phyloP scores from a whole-genome alignment of 768 basidiomycete species.

The Suillus plorans region DNA sequence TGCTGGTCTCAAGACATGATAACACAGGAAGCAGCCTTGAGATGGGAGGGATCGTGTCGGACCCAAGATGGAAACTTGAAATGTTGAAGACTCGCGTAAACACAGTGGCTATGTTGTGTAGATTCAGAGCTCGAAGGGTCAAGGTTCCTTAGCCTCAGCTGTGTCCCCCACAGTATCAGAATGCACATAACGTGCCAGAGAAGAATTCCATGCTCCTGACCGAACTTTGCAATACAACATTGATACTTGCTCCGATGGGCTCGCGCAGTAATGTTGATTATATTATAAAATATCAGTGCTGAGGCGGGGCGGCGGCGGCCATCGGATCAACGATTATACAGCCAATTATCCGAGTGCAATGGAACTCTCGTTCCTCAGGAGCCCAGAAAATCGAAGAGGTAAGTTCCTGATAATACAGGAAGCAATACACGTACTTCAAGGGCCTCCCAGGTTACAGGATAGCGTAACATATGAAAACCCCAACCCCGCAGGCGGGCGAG shows the following conservation, averaged over 20 bases:
- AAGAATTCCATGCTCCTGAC: no score
- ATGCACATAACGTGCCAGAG: no score
- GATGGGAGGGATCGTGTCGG: not conserved
- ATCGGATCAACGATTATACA: not conserved
- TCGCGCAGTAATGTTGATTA: not conserved
- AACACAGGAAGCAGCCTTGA: not conserved
- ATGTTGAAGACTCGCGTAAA: not conserved
- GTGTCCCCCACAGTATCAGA: no score
- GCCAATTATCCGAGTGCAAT: not conserved
- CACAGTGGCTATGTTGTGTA: no score
- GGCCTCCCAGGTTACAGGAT: constrained; percentile 92
- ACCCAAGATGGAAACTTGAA: not conserved
- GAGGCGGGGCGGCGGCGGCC: no score
- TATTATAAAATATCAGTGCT: not conserved
- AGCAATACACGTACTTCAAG: constrained; percentile 48
- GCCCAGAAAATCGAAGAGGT: not conserved
- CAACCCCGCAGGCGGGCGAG: constrained; percentile 82
- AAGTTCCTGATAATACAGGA: not conserved
- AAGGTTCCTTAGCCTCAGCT: no score
- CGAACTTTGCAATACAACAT: no score
- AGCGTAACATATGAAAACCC: constrained; percentile 88
- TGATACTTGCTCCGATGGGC: no score
- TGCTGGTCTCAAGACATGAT: no score
- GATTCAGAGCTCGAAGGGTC: no score
- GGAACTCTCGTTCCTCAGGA: not conserved